Evolutionary conservation across 192 early-diverging fungal genomes (phyloP).

Genomic region (Backusella psychrophila): DNA sequence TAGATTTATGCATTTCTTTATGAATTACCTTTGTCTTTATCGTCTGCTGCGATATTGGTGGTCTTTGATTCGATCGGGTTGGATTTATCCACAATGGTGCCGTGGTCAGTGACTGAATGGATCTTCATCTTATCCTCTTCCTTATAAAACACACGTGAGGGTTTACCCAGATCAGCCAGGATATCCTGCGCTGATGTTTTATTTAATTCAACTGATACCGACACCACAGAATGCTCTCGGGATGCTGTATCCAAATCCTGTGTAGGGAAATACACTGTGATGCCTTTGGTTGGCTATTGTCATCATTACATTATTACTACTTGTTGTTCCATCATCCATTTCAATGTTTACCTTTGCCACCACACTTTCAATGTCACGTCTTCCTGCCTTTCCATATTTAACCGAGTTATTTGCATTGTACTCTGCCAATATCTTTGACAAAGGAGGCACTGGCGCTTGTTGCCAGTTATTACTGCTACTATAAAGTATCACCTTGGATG

Average conservation of each 20-base stretch:
- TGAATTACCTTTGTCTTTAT: conserved; percentile 34
- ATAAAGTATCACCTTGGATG: conserved; percentile 59
- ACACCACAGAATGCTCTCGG: background rate
- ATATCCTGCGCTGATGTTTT: conserved; percentile 68
- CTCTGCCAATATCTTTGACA: conserved; percentile 35
- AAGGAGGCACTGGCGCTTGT: conserved; percentile 37
- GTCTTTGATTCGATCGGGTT: conserved; percentile 13
- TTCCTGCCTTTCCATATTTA: conserved; percentile 35
- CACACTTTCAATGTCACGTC: conserved; percentile 45
- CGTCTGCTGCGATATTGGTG: background rate
- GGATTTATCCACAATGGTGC: conserved; percentile 19
- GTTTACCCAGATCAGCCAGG: conserved; percentile 65
- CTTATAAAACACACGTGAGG: conserved; percentile 60
- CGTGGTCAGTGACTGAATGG: conserved; percentile 44
- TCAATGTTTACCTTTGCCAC: conserved; percentile 42
- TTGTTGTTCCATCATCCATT: no score
- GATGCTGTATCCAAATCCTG: conserved; percentile 6
- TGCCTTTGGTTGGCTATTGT: conserved; percentile 42
- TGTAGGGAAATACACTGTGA: conserved; percentile 38
- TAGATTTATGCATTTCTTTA: background rate
- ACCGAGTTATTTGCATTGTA: conserved; percentile 26
- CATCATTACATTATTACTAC: background rate
- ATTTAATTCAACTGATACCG: conserved; percentile 43
- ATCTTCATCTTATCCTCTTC: conserved; percentile 75
- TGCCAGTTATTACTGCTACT: conserved; percentile 51